Evolutionary conservation across 2,329 filamentous ascomycete species (phyloP).

Genomic region (Venturia asperata): DNA sequence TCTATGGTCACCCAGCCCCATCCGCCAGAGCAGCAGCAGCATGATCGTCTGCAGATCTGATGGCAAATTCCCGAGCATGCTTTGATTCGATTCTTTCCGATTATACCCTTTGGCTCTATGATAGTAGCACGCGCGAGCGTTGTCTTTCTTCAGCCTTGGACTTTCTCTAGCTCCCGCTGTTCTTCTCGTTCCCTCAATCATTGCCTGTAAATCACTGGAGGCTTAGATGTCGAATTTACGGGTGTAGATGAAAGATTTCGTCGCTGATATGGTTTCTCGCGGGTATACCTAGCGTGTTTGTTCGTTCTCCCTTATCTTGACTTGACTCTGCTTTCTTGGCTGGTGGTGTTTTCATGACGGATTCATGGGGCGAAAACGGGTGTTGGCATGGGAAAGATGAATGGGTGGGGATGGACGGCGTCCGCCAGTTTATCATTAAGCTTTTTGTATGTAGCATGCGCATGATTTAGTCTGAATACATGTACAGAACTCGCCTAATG

Average conservation of each 20-base stretch:
- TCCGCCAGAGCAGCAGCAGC: background rate
- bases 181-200: background rate
- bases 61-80: background rate
- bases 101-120: background rate
- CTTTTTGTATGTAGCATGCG: background rate
- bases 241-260: background rate
- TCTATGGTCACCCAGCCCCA: conserved; percentile 19
- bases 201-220: background rate
- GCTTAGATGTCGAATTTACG: background rate
- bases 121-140: background rate
- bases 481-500: background rate
- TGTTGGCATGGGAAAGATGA: background rate
- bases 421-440: background rate
- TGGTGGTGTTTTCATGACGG: background rate
- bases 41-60: background rate
- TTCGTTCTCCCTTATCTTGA: background rate
- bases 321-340: background rate
- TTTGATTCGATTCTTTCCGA: background rate
- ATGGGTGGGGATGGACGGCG: background rate
- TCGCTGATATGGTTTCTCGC: background rate
- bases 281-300: background rate
- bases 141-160: background rate
- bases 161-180: background rate
- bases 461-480: background rate
- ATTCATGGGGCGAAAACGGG: background rate